Evolutionary conservation across 1,139 yeast genomes (phyloP), one percentile per base, ranked within the genome.

Genomic region (Nakaseomyces delphensis): DNA sequence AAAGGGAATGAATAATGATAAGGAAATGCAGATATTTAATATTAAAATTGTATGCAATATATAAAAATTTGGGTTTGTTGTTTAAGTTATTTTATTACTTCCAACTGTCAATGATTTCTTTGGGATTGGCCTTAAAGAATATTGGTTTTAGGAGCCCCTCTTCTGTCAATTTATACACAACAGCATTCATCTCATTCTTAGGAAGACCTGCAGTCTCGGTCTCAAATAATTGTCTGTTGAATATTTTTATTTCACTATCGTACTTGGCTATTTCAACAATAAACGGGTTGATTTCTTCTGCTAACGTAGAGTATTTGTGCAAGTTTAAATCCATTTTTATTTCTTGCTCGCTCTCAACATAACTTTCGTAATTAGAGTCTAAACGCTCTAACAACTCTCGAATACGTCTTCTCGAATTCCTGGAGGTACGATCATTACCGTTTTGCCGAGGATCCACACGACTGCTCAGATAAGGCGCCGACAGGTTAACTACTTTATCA

Each of bases 191-290:
- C n/a, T 44, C 41, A 10, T 42, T 44, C 35, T 44, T 43, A 7
- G 48, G 40, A 9, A 46, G 41, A 20, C 46, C 52, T 9, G 40
- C 37, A 21, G 44, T 42, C 3, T 47, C 43, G 4, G 40, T 40
- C 15, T 38, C 24, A 40, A 51, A 55, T 14, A 53, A 16, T 11
- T 44, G 29, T 27, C 40, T 45, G 35, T 59, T 57, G 14, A 41
- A 44, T 1, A 37, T 35, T 37, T 50, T 56, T 2, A 43, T 37
- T 3, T 27, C 30, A 15, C 36, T 25, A 27, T 59, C 62, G 15
- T 42, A 32, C 41, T 49, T 48, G 7, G 63, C 63, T 4, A 59
- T 45, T 31, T 51, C 50, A 9, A 42, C 43, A 3, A 56, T 48
- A 28, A 44, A 52, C 3, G 63, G 61, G 38, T 51, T 52, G 6